Base-by-base conservation (phyloP, 768 basidiomycete species). In the Pisolithus sp. region DNA sequence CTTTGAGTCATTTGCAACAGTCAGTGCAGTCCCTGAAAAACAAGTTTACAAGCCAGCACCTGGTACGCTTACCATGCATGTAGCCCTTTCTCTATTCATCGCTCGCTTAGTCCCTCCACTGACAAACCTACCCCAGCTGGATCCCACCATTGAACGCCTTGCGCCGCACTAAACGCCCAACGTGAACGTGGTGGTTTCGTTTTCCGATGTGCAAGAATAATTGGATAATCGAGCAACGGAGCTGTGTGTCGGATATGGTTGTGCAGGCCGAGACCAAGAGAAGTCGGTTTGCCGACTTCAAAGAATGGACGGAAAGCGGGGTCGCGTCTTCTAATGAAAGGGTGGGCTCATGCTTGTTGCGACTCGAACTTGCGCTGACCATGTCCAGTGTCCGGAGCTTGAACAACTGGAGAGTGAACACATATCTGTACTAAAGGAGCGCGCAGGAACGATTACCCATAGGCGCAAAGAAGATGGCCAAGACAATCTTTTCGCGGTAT, bases 301-400 rank as follows among this genome's bases (percentile, higher is more conserved):
- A 72, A 49, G 86, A 89, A 37, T 90, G 88, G 85, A 68, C 90
- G 0, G 91, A 93, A 65, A 80, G 79, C 53, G 79, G 93, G 7
- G 91, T 87, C 5, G 77, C 78, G n/a, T 93, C 93, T 65, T 71
- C 93, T 18, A 91, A 93, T 60, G 87, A 89, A 70, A 93, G 93
- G 82, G 90, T 88, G 44, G 43, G 41, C 10, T 24, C 15, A 34
- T 20, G 43, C 34, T 41, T 52, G n/a, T 15, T 30, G 44, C 40
- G 13, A 20, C 13, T 7, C n/a, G 3, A n/a, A 39, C 20, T n/a
- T n/a, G 7, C 8, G 21, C 48, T 55, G 5, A 44, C 50, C 24
- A 21, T 37, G 13, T 21, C 20, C 55, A 93, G 91, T 91, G 81
- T 59, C 90, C 90, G 7, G 69, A 72, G 34, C 74, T 93, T 12